Conservation (phyloP, 805 yeast genomes). For the Debaryomyces tyrocola region DNA sequence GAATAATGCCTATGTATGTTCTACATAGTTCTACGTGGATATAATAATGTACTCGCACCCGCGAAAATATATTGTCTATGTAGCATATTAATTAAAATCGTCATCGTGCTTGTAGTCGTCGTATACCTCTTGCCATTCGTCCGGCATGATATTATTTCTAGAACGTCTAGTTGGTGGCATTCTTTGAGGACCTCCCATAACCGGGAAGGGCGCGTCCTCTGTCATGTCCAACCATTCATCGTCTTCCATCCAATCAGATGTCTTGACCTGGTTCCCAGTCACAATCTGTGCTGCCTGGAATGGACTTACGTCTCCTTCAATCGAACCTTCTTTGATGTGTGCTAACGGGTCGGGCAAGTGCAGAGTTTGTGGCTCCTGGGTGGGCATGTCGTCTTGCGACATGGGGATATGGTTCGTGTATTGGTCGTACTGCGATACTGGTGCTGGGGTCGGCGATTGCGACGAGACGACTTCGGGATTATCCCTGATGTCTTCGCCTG, state of each 20-base stretch:
- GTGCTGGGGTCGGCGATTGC: not conserved
- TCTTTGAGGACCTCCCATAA: not conserved
- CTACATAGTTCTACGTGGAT: too few relatives aligned
- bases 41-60: too few relatives aligned
- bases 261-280: constrained; percentile 40
- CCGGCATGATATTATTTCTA: constrained; percentile 20
- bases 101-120: constrained; percentile 45
- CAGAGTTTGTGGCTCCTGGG: constrained; percentile 8
- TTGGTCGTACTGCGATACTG: not conserved
- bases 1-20: too few relatives aligned
- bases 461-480: not conserved
- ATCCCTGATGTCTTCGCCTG: constrained; percentile 37
- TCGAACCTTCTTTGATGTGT: constrained; percentile 41
- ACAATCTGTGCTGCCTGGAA: constrained; percentile 40
- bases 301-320: constrained; percentile 29
- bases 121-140: constrained; percentile 36
- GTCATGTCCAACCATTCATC: constrained; percentile 22
- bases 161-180: constrained; percentile 2
- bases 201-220: constrained; percentile 1
- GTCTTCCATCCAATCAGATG: constrained; percentile 38
- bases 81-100: constrained; percentile 9
- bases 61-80: too few relatives aligned
- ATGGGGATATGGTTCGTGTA: not conserved
- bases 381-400: not conserved
- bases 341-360: constrained; percentile 46